These are phyloP conservation scores for Sporisorium reilianum DNA, from an alignment of 1,284 basidiomycete genomes.

Conservation along the genomic window DNA sequence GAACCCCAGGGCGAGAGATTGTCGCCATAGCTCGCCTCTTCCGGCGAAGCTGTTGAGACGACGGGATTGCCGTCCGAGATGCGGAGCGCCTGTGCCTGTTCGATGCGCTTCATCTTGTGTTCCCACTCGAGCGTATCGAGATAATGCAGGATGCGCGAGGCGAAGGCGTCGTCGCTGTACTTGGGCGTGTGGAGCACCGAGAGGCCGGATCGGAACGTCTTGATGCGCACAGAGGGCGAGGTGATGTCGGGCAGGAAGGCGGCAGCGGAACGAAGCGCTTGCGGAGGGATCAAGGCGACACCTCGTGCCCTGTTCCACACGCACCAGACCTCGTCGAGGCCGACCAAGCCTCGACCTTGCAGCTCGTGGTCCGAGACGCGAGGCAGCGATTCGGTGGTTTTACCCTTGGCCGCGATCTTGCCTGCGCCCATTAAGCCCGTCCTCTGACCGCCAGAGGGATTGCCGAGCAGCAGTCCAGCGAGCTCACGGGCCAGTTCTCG, in stretches of 20 bases:
- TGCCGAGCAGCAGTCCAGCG: constrained; percentile 78
- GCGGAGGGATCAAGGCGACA: constrained; percentile 85
- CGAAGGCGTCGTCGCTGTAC: constrained; percentile 55
- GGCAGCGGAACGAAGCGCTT: constrained; percentile 81
- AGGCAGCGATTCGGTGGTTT: constrained; percentile 30
- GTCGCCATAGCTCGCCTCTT: constrained; percentile 37
- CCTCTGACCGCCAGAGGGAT: constrained; percentile 35
- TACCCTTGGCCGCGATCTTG: constrained; percentile 67
- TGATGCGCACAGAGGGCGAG: constrained; percentile 76
- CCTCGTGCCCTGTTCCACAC: constrained; percentile 96
- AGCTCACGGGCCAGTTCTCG: constrained; percentile 87
- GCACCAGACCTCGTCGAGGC: constrained; percentile 95
- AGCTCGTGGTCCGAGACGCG: constrained; percentile 25
- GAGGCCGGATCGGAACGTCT: constrained; percentile 80
- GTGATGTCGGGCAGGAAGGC: constrained; percentile 79
- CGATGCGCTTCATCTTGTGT: constrained; percentile 44
- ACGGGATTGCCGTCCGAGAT: constrained; percentile 19
- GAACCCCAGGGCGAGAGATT: constrained; percentile 40
- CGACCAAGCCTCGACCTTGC: constrained; percentile 74
- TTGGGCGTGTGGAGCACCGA: constrained; percentile 85
- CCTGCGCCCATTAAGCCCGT: constrained; percentile 67
- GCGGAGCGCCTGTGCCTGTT: constrained; percentile 34
- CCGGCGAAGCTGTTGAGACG: constrained; percentile 3
- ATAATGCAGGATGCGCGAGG: constrained; percentile 49
- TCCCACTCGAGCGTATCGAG: constrained; percentile 49